These are phyloP conservation scores for Arabis hirsuta DNA, from an alignment of 345 rosid species.

Conservation along the genomic window DNA sequence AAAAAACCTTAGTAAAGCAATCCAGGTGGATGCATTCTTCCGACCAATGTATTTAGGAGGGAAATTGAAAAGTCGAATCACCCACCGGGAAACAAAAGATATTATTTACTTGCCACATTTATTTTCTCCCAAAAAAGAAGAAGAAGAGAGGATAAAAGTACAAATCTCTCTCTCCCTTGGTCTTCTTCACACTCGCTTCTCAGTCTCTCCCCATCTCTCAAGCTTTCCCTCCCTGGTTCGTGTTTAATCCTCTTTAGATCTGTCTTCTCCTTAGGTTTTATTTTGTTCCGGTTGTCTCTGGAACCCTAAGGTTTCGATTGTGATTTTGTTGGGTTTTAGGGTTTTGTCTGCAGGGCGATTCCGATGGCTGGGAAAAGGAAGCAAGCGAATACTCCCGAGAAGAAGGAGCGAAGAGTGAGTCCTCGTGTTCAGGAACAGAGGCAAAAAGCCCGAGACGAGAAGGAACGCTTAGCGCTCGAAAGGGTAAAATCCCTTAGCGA, in stretches of 20 bases:
- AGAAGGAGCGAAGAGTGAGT: slow-evolving; percentile 46
- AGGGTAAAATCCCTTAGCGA: slow-evolving; percentile 51
- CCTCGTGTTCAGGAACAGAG: slow-evolving; percentile 46
- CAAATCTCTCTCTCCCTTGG: background rate
- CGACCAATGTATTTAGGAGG: slow-evolving; percentile 25
- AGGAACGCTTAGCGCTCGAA: slow-evolving; percentile 52
- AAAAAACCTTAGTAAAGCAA: background rate
- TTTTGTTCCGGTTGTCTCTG: background rate
- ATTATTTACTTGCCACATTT: background rate
- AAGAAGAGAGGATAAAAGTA: background rate
- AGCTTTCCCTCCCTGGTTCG: background rate
- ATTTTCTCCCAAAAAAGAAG: background rate
- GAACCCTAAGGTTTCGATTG: background rate
- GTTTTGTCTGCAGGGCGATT: background rate
- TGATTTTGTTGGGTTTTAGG: background rate
- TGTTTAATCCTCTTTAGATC: background rate
- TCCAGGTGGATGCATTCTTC: background rate
- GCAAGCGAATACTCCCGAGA: background rate
- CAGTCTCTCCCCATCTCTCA: background rate
- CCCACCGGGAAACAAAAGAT: background rate
- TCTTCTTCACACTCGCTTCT: slow-evolving; percentile 22
- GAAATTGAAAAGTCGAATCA: slow-evolving; percentile 30
- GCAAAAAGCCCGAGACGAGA: slow-evolving; percentile 49
- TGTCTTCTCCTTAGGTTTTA: background rate
- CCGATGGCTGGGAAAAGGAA: slow-evolving; percentile 26